Evolutionary conservation across 257 asterid genomes (phyloP).

Genomic region (Plectranthus barbatus): DNA sequence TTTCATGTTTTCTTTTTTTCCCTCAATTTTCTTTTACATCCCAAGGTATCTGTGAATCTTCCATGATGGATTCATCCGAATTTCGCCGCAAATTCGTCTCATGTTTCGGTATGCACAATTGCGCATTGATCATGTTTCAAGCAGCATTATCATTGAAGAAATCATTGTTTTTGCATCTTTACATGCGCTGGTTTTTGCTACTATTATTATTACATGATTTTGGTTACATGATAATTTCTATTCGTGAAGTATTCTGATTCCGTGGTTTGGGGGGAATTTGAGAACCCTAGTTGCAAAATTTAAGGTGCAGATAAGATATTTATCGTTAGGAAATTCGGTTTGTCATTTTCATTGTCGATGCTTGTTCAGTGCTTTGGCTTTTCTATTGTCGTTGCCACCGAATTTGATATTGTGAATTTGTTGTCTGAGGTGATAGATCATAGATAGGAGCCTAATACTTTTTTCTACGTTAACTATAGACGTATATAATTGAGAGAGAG

Average conservation of each 20-base stretch:
- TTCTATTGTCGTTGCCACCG: no score
- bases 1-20: neutral
- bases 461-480: no score
- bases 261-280: conserved; percentile 13
- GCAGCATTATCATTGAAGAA: conserved; percentile 7
- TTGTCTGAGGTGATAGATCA: neutral
- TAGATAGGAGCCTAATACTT: neutral
- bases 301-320: no score
- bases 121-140: neutral
- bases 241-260: conserved; percentile 6
- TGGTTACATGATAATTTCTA: conserved; percentile 18
- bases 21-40: neutral
- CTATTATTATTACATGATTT: neutral
- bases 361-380: no score
- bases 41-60: neutral
- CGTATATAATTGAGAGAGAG: conserved; percentile 1
- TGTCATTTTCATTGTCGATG: neutral
- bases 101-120: neutral
- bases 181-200: neutral
- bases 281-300: conserved; percentile 1
- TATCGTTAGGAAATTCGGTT: neutral
- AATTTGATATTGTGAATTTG: neutral
- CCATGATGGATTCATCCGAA: neutral
- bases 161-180: neutral
- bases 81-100: neutral